These are phyloP conservation scores for Prunus yedoensis DNA, from an alignment of 331 rosid genomes.

Conservation along the genomic window DNA sequence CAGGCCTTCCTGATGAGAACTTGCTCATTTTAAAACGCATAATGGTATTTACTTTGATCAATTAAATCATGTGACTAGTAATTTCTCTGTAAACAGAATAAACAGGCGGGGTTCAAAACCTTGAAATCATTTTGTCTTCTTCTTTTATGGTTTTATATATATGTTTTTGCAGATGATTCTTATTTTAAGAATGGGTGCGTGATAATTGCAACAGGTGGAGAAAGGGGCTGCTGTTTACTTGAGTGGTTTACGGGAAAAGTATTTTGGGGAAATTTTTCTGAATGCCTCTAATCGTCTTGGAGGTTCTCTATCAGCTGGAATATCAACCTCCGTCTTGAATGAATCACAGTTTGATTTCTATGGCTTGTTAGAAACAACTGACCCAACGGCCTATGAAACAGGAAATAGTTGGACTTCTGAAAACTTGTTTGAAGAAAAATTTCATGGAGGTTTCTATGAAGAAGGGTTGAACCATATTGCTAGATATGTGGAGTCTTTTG, in stretches of 20 bases:
- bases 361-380: conserved; percentile 32
- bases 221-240: conserved; percentile 85
- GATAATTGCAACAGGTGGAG: conserved; percentile 66
- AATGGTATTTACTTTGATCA: conserved; percentile 59
- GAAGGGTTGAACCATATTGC: conserved; percentile 93
- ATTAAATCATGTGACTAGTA: not conserved
- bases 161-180: not conserved
- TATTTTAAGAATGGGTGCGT: conserved; percentile 18
- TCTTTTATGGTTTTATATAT: no score
- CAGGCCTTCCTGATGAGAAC: conserved; percentile 50
- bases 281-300: conserved; percentile 71
- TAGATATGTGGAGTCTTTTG: conserved; percentile 91
- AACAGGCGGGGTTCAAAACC: not conserved
- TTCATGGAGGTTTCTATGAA: conserved; percentile 47
- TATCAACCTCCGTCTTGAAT: conserved; percentile 47
- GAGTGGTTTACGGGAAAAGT: conserved; percentile 89
- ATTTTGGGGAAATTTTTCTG: conserved; percentile 82
- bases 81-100: no score
- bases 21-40: conserved; percentile 88
- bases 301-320: conserved; percentile 48
- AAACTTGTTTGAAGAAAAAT: conserved; percentile 38
- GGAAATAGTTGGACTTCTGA: conserved; percentile 41
- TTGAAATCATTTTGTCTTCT: not conserved
- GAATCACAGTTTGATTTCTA: conserved; percentile 36
- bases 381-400: conserved; percentile 23